A percentile compares a stretch with the other conserved stretches of the same genome.
Conservation (phyloP, 2,329 filamentous ascomycete species). For the Neofusicoccum umdonicola region DNA sequence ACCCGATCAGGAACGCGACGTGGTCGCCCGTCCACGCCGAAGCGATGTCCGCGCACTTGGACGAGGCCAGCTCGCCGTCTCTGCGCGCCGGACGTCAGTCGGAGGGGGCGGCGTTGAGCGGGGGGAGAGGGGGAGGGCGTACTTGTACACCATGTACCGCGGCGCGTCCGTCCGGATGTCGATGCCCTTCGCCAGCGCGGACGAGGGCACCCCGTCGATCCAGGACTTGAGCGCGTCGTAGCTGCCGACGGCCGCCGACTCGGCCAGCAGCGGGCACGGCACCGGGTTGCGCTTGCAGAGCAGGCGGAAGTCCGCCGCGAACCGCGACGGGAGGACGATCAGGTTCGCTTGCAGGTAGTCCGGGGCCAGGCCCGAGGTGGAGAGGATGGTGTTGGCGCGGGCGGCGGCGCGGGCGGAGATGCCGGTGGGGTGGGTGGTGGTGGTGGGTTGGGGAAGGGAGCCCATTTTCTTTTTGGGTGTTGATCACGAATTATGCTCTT, state of each 20-base stretch:
- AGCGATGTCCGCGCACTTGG: conserved; percentile 44
- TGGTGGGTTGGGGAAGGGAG: not conserved
- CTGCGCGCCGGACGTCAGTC: conserved; percentile 23
- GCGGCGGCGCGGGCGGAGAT: conserved; percentile 45
- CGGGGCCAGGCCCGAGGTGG: conserved; percentile 57
- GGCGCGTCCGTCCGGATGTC: conserved; percentile 61
- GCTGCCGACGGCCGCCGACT: conserved; percentile 47
- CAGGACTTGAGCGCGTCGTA: conserved; percentile 42
- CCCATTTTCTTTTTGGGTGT: not conserved
- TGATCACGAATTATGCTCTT: not conserved
- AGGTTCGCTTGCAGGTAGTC: conserved; percentile 62
- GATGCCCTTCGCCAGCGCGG: conserved; percentile 46
- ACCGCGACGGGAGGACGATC: conserved; percentile 56
- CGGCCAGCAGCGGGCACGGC: conserved; percentile 59
- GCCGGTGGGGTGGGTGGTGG: conserved; percentile 24
- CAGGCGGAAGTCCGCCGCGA: conserved; percentile 57
- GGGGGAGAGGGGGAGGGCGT: conserved; percentile 22
- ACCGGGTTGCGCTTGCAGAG: conserved; percentile 63
- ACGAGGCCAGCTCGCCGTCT: conserved; percentile 24
- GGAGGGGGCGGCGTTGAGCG: too few relatives aligned
- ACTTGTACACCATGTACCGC: conserved; percentile 57
- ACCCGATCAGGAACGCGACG: conserved; percentile 63
- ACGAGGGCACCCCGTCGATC: conserved; percentile 36
- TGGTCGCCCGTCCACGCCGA: conserved; percentile 58
- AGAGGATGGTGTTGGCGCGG: conserved; percentile 49